These are phyloP conservation scores for Magnusiomyces fungicola DNA, from an alignment of 1,139 yeast species.

Conservation along the genomic window DNA sequence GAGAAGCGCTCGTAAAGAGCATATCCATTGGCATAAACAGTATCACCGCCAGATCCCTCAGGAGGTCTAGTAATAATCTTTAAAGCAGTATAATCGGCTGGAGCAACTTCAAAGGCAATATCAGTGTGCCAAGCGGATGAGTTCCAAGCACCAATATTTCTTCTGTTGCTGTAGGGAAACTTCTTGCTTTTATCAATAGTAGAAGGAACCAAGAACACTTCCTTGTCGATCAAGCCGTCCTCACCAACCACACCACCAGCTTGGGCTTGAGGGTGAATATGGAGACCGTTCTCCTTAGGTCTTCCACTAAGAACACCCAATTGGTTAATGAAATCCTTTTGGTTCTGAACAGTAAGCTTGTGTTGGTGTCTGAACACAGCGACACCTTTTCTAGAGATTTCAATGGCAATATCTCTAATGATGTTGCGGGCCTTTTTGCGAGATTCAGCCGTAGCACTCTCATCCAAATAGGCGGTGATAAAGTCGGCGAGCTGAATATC, in stretches of 20 bases:
- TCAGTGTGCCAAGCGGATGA: slow-evolving; percentile 39
- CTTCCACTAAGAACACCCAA: slow-evolving; percentile 62
- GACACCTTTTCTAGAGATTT: slow-evolving; percentile 60
- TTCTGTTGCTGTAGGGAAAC: slow-evolving; percentile 8
- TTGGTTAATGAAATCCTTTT: slow-evolving; percentile 46
- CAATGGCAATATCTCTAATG: slow-evolving; percentile 50
- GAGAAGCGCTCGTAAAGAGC: slow-evolving; percentile 43
- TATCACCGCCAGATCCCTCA: slow-evolving; percentile 39
- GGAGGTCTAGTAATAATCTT: slow-evolving; percentile 39
- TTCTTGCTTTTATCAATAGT: slow-evolving; percentile 19
- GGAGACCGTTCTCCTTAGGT: slow-evolving; percentile 63
- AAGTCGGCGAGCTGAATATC: slow-evolving; percentile 10
- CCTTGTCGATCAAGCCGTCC: slow-evolving; percentile 19
- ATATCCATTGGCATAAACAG: slow-evolving; percentile 43
- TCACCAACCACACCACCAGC: slow-evolving; percentile 27
- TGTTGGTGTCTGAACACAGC: slow-evolving; percentile 56
- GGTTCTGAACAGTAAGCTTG: slow-evolving; percentile 48
- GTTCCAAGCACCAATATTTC: neutral
- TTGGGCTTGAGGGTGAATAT: slow-evolving; percentile 31
- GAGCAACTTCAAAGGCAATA: slow-evolving; percentile 41
- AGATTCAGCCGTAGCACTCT: neutral
- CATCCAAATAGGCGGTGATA: neutral
- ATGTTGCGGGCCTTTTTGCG: slow-evolving; percentile 39
- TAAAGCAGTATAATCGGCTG: slow-evolving; percentile 40
- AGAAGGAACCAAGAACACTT: slow-evolving; percentile 21